Percentiles rank a stretch among this genome's conserved stretches.
Conservation (phyloP, 768 basidiomycete species). For the Tulasnella sp. region DNA sequence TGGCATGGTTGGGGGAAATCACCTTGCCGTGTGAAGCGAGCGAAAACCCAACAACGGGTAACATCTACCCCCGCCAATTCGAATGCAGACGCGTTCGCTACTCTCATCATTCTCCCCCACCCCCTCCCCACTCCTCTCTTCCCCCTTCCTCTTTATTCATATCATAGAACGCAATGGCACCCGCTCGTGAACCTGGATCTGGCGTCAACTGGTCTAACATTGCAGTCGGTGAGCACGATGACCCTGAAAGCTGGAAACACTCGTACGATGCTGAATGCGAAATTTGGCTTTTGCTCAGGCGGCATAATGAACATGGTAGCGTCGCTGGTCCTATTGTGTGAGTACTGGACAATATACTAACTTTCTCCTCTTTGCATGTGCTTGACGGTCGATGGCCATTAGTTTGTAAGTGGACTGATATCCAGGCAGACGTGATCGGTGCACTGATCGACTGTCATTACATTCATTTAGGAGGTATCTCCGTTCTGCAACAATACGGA, state of each 20-base stretch:
- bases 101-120: neutral
- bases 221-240: conserved; percentile 61
- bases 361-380: conserved; percentile 17
- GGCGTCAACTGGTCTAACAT: conserved; percentile 91
- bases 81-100: neutral
- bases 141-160: neutral
- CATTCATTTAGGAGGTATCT: conserved; percentile 8
- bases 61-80: neutral
- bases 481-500: neutral
- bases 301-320: conserved; percentile 98
- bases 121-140: neutral
- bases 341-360: neutral
- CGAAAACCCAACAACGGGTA: neutral
- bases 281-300: conserved; percentile 37
- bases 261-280: conserved; percentile 19
- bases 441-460: neutral
- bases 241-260: conserved; percentile 14
- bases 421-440: neutral
- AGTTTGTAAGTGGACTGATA: conserved; percentile 15
- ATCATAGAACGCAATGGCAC: conserved; percentile 12
- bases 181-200: conserved; percentile 61
- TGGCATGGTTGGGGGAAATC: too few relatives aligned
- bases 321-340: conserved; percentile 2
- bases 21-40: neutral
- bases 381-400: conserved; percentile 13